Base-by-base conservation (phyloP, 306 rosid species). In the Adenanthera pavonina region DNA sequence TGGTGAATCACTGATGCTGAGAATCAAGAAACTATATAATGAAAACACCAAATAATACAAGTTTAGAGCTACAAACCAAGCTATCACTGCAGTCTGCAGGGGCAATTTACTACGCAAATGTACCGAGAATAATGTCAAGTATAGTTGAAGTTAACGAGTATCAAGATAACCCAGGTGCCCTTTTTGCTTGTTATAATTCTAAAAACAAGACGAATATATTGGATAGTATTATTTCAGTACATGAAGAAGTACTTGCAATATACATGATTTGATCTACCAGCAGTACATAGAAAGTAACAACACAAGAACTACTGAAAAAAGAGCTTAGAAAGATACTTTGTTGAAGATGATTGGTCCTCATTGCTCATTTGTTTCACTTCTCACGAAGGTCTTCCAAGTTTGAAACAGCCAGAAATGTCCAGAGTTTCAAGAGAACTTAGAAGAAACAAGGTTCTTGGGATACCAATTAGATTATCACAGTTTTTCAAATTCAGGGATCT, bases 391-490 rank as follows among this genome's bases (percentile, higher is more conserved):
- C 16, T 38, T 17, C 48, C 71, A 66, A 76, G 3, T 33, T 77
- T 34, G 47, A 20, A 75, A 47, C 77, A 81, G 0, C 69, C 69
- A 13, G 69, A 38, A 7, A 64, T 30, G 57, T 15, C 69, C 4
- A 82, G 68, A 69, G 9, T 12, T 30, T 36, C 48, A 36, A 82
- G 74, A n/a, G 78, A 69, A 51, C 7, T 36, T 3, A 82, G 10
- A 2, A 14, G 2, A 1, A 59, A 49, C 16, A 82, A 40, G 49
- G 2, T 49, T 2, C 25, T 60, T 19, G 82, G 74, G 52, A 82
- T 10, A 13, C 49, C 61, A 13, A 12, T 15, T 35, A 82, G 35
- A 30, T 19, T 48, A 46, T 0, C 7, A 20, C 85, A 82, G 1
- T 48, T 13, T 57, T 0, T 11, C 72, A 82, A 47, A 82, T 25